A percentile compares a stretch with the other conserved stretches of the same genome.
Evolutionary conservation across 179 eudicot genomes (phyloP).

Genomic region (Pouteria campechiana): DNA sequence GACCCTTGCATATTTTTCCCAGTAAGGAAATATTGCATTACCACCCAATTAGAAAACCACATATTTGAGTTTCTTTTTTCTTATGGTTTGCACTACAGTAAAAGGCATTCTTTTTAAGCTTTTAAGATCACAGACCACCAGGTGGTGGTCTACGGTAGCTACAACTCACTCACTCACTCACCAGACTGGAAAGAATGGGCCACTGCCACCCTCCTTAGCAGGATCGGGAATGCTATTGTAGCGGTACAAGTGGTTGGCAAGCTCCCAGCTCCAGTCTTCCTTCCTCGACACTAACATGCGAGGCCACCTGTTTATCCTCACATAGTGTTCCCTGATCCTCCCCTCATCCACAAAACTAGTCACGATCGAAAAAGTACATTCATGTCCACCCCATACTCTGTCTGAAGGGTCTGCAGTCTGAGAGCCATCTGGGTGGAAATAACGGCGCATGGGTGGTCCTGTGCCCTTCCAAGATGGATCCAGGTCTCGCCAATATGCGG

Average conservation of each 20-base stretch:
- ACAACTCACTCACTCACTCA: no score
- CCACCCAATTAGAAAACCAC: no score
- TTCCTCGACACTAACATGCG: slow-evolving; percentile 41
- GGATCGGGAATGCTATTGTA: slow-evolving; percentile 75
- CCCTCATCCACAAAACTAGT: slow-evolving; percentile 37
- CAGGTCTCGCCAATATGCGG: slow-evolving; percentile 63
- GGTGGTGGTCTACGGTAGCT: no score
- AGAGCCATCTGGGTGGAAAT: slow-evolving; percentile 82
- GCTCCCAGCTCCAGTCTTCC: slow-evolving; percentile 85
- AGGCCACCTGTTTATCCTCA: slow-evolving; percentile 85
- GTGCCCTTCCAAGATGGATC: slow-evolving; percentile 71
- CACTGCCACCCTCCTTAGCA: slow-evolving; percentile 54
- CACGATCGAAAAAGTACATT: slow-evolving; percentile 49
- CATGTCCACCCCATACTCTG: slow-evolving; percentile 91
- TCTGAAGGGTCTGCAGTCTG: slow-evolving; percentile 66
- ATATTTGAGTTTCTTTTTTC: no score
- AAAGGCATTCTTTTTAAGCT: no score
- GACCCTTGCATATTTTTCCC: no score
- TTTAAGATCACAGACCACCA: no score
- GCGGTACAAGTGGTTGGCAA: slow-evolving; percentile 41
- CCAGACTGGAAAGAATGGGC: slow-evolving; percentile 26
- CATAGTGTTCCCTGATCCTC: slow-evolving; percentile 58
- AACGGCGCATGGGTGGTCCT: slow-evolving; percentile 53
- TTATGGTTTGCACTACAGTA: no score
- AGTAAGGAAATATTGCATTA: no score